Base-by-base conservation (phyloP, 2,329 filamentous ascomycete species). In the Microdochium bolleyi region DNA sequence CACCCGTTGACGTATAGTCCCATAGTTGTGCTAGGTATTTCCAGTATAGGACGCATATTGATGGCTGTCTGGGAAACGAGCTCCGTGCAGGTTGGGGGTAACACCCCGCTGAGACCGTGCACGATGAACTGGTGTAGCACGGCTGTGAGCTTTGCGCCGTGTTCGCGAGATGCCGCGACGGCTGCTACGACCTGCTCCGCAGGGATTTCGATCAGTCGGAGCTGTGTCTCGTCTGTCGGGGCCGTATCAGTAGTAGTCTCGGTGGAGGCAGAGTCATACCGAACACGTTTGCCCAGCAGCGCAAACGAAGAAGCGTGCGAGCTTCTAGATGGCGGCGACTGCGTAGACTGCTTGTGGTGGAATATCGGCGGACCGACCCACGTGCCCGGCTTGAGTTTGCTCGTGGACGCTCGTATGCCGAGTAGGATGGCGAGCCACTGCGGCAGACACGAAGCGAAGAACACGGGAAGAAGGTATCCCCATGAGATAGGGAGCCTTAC, bases 61-160 rank as follows among this genome's bases (percentile, higher is more conserved):
- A 76, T 60, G 1, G 73, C 62, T 1, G 68, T 72, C 22, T 65
- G 59, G 0, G 68, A 67, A 1, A 67, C 61, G 53, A 76, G 72
- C 14, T 67, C 67, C 2, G 59, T 64, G 13, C 63, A 50, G 1
- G 52, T 44, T 13, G 52, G 48, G 5, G 58, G 56, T 34, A 74
- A 48, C 2, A 58, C 59, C 21, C 57, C 60, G 54, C 66, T 65
- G 22, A 76, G 55, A 1, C 67, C 68, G 2, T 67, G 64, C n/a
- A 67, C 61, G 24, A 73, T 63, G 11, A 76, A 48, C 22, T 72
- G 67, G 30, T 71, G 66, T 2, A 77, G 53, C 0, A 71, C 56
- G 3, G 64, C 72, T 0, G 74, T 76, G 27, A 77, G 59, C 48
- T 71, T 74, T 14, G 67, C 59, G 22, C 61, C 60, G 22, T 72